These are phyloP conservation scores for Tetrahymena thermophila DNA, from an alignment of 73 alveolate genomes.

Conservation along the genomic window DNA sequence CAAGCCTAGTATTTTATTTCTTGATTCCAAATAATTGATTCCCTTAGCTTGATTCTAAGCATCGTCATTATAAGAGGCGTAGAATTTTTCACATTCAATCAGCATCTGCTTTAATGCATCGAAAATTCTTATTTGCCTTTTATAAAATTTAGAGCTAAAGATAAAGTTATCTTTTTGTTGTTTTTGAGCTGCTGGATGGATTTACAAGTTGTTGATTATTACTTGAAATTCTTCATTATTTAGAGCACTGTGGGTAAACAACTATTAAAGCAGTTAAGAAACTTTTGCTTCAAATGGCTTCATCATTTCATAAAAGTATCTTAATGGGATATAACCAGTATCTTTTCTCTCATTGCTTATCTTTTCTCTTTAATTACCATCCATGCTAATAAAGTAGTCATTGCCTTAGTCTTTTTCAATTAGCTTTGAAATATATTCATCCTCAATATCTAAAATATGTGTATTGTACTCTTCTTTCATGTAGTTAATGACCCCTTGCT, in stretches of 20 bases:
- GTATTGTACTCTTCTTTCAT: not conserved
- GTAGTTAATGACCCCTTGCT: not conserved
- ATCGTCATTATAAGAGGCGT: not conserved
- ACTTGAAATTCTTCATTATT: not conserved
- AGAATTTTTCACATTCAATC: not conserved
- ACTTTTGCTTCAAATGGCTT: not conserved
- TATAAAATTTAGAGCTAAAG: not conserved
- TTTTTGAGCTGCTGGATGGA: not conserved
- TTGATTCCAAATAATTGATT: not conserved
- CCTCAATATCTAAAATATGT: not conserved
- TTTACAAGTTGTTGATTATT: not conserved
- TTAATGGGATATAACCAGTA: not conserved
- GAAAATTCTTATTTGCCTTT: not conserved
- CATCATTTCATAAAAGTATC: not conserved
- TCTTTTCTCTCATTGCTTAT: not conserved
- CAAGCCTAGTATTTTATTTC: not conserved
- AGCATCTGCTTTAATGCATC: not conserved
- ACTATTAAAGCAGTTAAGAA: not conserved
- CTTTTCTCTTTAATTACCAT: not conserved
- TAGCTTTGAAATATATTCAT: not conserved
- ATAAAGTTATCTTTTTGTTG: not conserved
- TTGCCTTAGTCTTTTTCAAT: not conserved
- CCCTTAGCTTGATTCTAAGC: not conserved
- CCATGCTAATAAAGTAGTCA: not conserved
- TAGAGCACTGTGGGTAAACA: not conserved